phyloP scores from a whole-genome alignment of 371 early-diverging fungal species.

The Circinella umbellata region DNA sequence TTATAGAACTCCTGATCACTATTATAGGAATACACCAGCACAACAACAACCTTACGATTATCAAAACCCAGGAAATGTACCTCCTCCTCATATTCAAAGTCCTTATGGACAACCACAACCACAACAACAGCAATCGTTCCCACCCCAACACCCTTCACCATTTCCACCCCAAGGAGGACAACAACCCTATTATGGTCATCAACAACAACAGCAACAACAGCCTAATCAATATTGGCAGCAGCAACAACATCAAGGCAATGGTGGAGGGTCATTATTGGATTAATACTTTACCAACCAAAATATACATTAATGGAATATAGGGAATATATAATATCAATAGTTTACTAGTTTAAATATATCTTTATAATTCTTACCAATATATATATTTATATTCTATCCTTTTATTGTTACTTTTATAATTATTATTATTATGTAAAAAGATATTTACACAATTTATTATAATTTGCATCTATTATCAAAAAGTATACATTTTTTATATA shows the following conservation, averaged over 20 bases:
- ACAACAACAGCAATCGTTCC: too few relatives aligned
- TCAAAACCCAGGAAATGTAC: background rate
- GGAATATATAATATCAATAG: background rate
- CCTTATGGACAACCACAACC: background rate
- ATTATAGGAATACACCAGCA: background rate
- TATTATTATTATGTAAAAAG: too few relatives aligned
- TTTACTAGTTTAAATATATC: too few relatives aligned
- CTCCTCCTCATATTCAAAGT: background rate
- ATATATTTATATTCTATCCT: too few relatives aligned
- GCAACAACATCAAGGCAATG: background rate
- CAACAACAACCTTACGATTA: background rate
- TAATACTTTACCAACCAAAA: background rate
- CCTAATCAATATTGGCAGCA: background rate
- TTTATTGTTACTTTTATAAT: too few relatives aligned
- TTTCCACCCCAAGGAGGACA: background rate
- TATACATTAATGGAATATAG: background rate
- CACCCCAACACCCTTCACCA: background rate
- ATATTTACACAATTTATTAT: too few relatives aligned
- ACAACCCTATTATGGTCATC: background rate
- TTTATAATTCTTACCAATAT: too few relatives aligned
- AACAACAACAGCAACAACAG: background rate
- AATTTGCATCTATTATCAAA: too few relatives aligned
- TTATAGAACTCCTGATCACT: background rate
- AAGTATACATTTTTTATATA: too few relatives aligned
- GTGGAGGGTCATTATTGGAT: slow-evolving; percentile 15